Base-by-base conservation (phyloP, 768 basidiomycete species). In the Trichaptum fuscoviolaceum region DNA sequence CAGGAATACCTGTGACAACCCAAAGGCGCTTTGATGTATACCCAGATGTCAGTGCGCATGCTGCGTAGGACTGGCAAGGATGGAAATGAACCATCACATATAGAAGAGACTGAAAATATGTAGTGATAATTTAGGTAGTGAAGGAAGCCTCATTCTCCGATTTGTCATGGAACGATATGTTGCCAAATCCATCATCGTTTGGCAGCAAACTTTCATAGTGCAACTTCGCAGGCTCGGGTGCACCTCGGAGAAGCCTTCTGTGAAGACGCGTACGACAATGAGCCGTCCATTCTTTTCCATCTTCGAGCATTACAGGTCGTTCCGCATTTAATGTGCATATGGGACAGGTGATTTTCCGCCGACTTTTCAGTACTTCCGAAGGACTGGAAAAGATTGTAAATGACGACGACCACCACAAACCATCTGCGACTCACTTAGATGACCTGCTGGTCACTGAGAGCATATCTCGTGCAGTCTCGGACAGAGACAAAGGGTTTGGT, bases 1-100 rank as follows among this genome's bases (percentile, higher is more conserved):
- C 84, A 62, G 91, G 91, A 1, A 93, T 99, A 62, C 96, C 96
- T 7, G 93, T 99, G n/a, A 95, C 93, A 0, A 84, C 78, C 35
- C 96, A 99, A 76, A 80, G 95, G 65, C 85, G 96, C 63, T 97
- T 96, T 73, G 96, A 96, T 77, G 93, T 97, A 58, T 99, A 98
- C 73, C 79, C 83, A 5, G 89, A 96, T 74, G 86, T 96, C 64
- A 84, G 81, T 30, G 30, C 30, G 30, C 30, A 30, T 30, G 8
- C 30, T 30, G 30, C 30, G 30, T 30, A 30, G 8, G 30, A 30
- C 30, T 30, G 30, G 30, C 30, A 30, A 30, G 30, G 30, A 30
- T 30, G 30, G 8, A n/a, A n/a, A n/a, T n/a, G 30, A 8, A 30
- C 2, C 30, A 30, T 30, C 30, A 30, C 8, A 30, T 2, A 30